Evolutionary conservation across 2,329 filamentous ascomycete genomes (phyloP).

Genomic region (Ceratocystis smalleyi): DNA sequence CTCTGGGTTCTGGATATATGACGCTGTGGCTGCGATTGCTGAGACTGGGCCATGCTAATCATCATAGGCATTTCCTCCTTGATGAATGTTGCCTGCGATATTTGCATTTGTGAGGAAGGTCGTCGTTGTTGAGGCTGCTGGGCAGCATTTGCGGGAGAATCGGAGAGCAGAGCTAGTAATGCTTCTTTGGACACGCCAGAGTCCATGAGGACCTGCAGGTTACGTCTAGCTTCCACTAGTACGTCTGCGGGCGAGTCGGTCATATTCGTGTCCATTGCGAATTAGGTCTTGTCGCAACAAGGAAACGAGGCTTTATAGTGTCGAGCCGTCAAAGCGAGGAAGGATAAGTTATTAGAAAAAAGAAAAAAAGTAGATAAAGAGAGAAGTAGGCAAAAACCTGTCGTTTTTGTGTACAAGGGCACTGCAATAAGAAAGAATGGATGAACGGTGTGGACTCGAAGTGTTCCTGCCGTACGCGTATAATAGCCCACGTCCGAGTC

Average conservation of each 20-base stretch:
- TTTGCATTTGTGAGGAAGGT: constrained; percentile 15
- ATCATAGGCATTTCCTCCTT: constrained; percentile 17
- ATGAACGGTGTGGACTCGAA: not conserved
- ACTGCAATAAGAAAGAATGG: not conserved
- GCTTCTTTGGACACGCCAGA: constrained; percentile 31
- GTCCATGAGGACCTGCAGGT: constrained; percentile 32
- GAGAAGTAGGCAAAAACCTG: not conserved
- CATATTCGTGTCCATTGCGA: constrained; percentile 11
- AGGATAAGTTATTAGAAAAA: not conserved
- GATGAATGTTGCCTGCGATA: constrained; percentile 12
- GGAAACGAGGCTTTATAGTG: not conserved
- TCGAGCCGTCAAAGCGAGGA: not conserved
- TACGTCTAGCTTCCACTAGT: constrained; percentile 31
- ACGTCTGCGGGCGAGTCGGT: constrained; percentile 29
- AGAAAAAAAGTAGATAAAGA: not conserved
- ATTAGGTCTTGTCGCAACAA: not conserved
- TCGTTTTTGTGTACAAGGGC: not conserved
- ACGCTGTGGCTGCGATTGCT: constrained; percentile 14
- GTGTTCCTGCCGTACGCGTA: not conserved
- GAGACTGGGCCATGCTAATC: constrained; percentile 14
- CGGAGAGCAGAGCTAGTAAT: constrained; percentile 20
- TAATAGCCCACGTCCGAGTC: not conserved
- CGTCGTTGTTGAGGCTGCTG: constrained; percentile 14
- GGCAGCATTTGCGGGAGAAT: constrained; percentile 10
- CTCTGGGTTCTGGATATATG: constrained; percentile 1